A percentile compares a stretch with the other conserved stretches of the same genome.
Conservation (phyloP, 2,329 filamentous ascomycete species). For the Colletotrichum salicis region DNA sequence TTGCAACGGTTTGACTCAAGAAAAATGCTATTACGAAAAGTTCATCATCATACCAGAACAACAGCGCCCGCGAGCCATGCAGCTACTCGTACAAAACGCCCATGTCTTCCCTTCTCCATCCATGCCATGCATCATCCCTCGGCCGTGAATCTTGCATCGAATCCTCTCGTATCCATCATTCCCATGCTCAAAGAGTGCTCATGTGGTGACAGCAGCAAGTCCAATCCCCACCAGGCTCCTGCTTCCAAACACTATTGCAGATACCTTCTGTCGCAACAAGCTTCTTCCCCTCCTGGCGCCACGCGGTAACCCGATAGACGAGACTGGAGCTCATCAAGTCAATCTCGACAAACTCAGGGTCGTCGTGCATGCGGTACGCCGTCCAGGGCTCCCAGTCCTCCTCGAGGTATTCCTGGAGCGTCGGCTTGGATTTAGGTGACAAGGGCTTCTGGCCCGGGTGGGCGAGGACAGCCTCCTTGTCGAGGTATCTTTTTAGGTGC, state of each 20-base stretch:
- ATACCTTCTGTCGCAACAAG: conserved; percentile 47
- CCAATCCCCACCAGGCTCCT: conserved; percentile 48
- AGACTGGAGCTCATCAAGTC: conserved; percentile 48
- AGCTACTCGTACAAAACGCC: conserved; percentile 32
- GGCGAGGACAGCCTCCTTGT: conserved; percentile 46
- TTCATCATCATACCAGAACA: not conserved
- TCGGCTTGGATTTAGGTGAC: conserved; percentile 45
- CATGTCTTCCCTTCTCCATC: not conserved
- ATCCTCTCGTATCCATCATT: too few relatives aligned
- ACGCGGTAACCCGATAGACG: conserved; percentile 46
- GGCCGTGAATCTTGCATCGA: not conserved
- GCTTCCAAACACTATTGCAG: conserved; percentile 47
- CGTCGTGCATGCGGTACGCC: conserved; percentile 48
- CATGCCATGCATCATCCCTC: not conserved
- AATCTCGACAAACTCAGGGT: conserved; percentile 50
- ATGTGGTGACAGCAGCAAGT: conserved; percentile 48
- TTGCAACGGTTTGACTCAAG: not conserved
- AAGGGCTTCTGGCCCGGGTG: conserved; percentile 46
- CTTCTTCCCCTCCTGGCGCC: conserved; percentile 42
- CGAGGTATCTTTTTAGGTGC: conserved; percentile 46
- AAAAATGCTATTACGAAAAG: not conserved
- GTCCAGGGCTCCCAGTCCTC: conserved; percentile 49
- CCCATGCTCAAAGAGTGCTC: conserved; percentile 27
- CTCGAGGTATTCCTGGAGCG: conserved; percentile 46
- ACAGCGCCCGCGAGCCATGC: conserved; percentile 14